A percentile compares a stretch with the other conserved stretches of the same genome.
phyloP scores from a whole-genome alignment of 331 rosid genomes.

The Ulmus americana region DNA sequence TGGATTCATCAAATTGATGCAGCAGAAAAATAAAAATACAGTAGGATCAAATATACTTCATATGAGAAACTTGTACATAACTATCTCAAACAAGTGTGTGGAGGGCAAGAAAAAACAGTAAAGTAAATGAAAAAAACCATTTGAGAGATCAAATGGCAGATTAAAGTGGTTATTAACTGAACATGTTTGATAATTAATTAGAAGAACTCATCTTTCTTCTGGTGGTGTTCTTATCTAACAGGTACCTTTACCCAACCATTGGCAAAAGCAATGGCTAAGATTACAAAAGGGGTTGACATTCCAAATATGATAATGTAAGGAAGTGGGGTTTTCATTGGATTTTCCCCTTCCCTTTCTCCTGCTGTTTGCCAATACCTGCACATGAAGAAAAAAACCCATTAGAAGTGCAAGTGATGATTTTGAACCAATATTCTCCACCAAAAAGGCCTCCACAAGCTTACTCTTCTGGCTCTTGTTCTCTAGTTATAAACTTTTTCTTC shows the following conservation, averaged over 20 bases:
- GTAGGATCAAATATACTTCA: not conserved
- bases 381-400: not conserved
- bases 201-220: slow-evolving; percentile 8
- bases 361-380: slow-evolving; percentile 95
- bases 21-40: not conserved
- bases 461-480: slow-evolving; percentile 90
- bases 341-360: slow-evolving; percentile 94
- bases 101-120: not conserved
- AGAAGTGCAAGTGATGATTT: not conserved
- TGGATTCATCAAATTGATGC: not conserved
- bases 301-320: slow-evolving; percentile 94
- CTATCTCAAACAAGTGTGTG: not conserved
- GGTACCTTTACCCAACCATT: slow-evolving; percentile 97
- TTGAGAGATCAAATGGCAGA: slow-evolving; percentile 16
- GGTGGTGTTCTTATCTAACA: slow-evolving; percentile 36
- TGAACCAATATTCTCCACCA: not conserved
- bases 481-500: slow-evolving; percentile 78
- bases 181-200: not conserved
- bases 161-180: not conserved
- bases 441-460: slow-evolving; percentile 17
- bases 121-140: not conserved
- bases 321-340: slow-evolving; percentile 91
- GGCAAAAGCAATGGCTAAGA: slow-evolving; percentile 94
- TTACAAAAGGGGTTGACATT: slow-evolving; percentile 94
- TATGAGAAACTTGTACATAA: slow-evolving; percentile 11